Evolutionary conservation across 2,329 filamentous ascomycete species (phyloP), one percentile per base, ranked within the genome.

Genomic region (Calycina marina): DNA sequence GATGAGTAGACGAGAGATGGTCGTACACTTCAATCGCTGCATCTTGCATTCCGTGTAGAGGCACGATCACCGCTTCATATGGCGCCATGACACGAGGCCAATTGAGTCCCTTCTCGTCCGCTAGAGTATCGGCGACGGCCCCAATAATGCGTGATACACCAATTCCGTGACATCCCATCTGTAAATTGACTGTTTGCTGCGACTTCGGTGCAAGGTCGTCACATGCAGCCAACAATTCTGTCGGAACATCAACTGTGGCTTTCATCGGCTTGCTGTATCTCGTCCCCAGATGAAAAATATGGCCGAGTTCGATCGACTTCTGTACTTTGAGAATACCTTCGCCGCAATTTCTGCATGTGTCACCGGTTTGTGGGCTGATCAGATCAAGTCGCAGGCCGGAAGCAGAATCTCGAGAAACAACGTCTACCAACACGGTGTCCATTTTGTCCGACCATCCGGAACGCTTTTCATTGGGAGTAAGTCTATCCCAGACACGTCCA

Each of bases 161-260:
- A 39, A 98, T 92, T 1, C 90, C 90, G 51, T 94, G 84, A 53
- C 90, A 98, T 34, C 90, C 90, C 90, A 98, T 98, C 42, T 93
- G 73, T 48, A 93, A 67, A 0, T 74, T 63, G 0, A 72, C 62
- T 14, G 18, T 22, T 5, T 16, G 35, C 1, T n/a, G 14, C 24
- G 22, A 25, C 9, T 10, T 17, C 29, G 36, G 4, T 10, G 15
- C 14, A n/a, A 11, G 8, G 31, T 31, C 10, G 20, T 31, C 28
- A 20, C 15, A 27, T 16, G 34, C 33, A 30, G 26, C n/a, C 24
- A 53, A 49, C 14, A 40, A 46, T 11, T 45, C 37, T 16, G 31
- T 28, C 15, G 58, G 66, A 15, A 62, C 43, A 10, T 61, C 58
- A 2, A 90, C 67, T 1, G 57, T 63, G 1, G 82, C 79, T 5